Evolutionary conservation across 192 early-diverging fungal genomes (phyloP).

Genomic region (Bifiguratus adelaidae): DNA sequence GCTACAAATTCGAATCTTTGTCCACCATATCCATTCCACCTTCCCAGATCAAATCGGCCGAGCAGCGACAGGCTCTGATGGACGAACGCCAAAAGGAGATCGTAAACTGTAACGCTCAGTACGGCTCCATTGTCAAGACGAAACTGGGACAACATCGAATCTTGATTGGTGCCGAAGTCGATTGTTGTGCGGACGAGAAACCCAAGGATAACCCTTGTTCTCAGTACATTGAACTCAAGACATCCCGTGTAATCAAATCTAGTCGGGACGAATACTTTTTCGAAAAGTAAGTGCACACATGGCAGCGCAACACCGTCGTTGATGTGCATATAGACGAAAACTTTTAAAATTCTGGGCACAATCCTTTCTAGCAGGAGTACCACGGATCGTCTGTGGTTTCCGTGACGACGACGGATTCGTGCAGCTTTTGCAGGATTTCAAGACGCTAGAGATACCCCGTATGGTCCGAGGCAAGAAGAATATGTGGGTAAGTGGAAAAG

Average conservation of each 20-base stretch:
- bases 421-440: constrained; percentile 41
- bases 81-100: constrained; percentile 28
- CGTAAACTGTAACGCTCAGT: constrained; percentile 82
- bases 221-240: constrained; percentile 86
- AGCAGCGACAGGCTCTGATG: no score
- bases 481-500: constrained; percentile 49
- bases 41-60: no score
- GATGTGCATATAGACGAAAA: constrained; percentile 48
- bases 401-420: constrained; percentile 65
- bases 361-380: constrained; percentile 84
- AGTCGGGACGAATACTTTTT: constrained; percentile 37
- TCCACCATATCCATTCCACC: constrained; percentile 52
- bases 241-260: constrained; percentile 49
- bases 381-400: constrained; percentile 74
- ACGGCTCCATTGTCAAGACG: constrained; percentile 78
- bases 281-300: constrained; percentile 36
- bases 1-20: constrained; percentile 84
- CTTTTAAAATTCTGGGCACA: constrained; percentile 90
- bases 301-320: background rate
- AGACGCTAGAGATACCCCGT: constrained; percentile 74
- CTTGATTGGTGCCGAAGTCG: constrained; percentile 88
- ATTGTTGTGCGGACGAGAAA: constrained; percentile 56
- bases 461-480: constrained; percentile 52
- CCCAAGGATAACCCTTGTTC: constrained; percentile 33
- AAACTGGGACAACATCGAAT: constrained; percentile 53